Evolutionary conservation across 129 eudicot species (phyloP).

Genomic region (Escallonia herrerae): DNA sequence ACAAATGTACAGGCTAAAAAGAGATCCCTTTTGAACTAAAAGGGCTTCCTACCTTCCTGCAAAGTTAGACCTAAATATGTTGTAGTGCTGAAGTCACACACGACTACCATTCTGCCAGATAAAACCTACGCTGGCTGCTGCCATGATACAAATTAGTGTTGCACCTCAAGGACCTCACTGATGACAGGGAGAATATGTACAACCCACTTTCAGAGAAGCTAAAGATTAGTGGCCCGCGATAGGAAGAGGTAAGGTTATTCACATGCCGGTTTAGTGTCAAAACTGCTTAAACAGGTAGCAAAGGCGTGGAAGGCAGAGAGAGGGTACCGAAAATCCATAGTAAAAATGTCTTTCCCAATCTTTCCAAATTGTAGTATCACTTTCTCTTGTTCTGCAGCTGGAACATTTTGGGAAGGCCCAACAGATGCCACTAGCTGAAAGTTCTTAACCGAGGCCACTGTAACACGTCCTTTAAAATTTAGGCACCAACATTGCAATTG

Average conservation of each 20-base stretch:
- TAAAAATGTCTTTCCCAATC: slow-evolving; percentile 62
- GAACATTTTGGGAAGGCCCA: slow-evolving; percentile 27
- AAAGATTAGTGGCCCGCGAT: slow-evolving; percentile 4
- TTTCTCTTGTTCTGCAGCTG: slow-evolving; percentile 43
- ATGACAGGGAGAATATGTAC: slow-evolving; percentile 8
- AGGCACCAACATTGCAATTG: slow-evolving; percentile 83
- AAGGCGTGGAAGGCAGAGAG: slow-evolving; percentile 74
- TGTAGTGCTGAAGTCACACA: background rate
- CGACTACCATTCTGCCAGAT: background rate
- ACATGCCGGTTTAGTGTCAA: slow-evolving; percentile 70
- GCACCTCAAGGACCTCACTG: background rate
- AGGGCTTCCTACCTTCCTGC: background rate
- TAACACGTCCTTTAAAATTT: slow-evolving; percentile 73
- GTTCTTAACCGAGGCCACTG: slow-evolving; percentile 81
- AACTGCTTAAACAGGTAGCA: slow-evolving; percentile 68
- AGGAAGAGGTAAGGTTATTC: slow-evolving; percentile 19
- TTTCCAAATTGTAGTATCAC: slow-evolving; percentile 76
- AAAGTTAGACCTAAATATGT: background rate
- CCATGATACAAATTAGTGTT: slow-evolving; percentile 1
- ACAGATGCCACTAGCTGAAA: slow-evolving; percentile 59
- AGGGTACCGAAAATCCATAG: slow-evolving; percentile 73
- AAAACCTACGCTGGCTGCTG: slow-evolving; percentile 1
- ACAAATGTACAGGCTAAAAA: background rate
- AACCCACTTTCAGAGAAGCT: slow-evolving; percentile 1
- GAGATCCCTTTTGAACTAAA: background rate